These are phyloP conservation scores for Gremmenia infestans DNA, from an alignment of 2,329 filamentous ascomycete genomes.

Conservation along the genomic window DNA sequence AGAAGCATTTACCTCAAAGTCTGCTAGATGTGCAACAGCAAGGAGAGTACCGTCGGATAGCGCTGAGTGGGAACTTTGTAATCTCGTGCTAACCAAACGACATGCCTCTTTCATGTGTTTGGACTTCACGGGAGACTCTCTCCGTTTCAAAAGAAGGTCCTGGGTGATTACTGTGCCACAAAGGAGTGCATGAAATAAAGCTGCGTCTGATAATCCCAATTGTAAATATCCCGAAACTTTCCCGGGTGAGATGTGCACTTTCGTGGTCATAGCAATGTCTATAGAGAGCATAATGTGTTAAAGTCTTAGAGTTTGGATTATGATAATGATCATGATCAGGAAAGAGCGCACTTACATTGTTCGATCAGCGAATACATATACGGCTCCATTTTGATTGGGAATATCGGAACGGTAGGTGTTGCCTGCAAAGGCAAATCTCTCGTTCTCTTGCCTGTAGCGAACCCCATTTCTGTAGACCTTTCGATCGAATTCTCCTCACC, in stretches of 20 bases:
- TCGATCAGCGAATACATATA: conserved; percentile 5
- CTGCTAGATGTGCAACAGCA: neutral
- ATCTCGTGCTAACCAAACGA: neutral
- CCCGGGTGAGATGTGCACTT: neutral
- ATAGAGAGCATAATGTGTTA: neutral
- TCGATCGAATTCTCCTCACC: neutral
- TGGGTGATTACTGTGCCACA: neutral
- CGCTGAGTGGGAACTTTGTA: neutral
- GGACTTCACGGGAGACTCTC: neutral
- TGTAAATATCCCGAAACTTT: neutral
- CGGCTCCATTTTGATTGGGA: conserved; percentile 3
- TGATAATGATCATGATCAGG: neutral
- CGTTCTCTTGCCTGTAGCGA: neutral
- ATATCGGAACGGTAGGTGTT: neutral
- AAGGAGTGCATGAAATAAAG: conserved; percentile 5
- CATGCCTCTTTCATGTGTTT: conserved; percentile 2
- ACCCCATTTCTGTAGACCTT: neutral
- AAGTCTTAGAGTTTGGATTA: neutral
- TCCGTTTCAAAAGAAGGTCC: neutral
- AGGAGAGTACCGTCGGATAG: neutral
- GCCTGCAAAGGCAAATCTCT: neutral
- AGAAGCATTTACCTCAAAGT: neutral
- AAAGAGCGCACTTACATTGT: neutral
- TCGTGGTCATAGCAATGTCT: neutral
- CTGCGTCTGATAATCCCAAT: conserved; percentile 5